Evolutionary conservation across 805 yeast species (phyloP), one percentile per base, ranked within the genome.

Genomic region (Hanseniaspora valbyensis): DNA sequence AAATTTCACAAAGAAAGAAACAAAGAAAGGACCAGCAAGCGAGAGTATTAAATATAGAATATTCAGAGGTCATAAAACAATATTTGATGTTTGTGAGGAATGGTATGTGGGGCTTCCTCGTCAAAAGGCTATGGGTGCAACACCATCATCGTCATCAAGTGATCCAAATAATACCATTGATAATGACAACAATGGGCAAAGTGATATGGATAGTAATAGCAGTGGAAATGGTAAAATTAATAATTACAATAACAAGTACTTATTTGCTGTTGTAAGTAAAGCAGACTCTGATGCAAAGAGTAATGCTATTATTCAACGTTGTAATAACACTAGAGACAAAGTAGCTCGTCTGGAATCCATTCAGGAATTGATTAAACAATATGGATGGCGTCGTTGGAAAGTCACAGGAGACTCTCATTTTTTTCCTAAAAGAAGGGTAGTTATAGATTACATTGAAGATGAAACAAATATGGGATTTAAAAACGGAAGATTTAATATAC

Each of bases 381-480:
- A 61, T 53, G 69, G 69, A 6, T 62, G 62, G 60, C 58, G 69
- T 45, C 58, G 67, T 14, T 66, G 69, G 69, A 66, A 66, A 52
- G 69, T 66, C 2, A 59, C 61, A 30, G 67, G 64, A 9, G 69
- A 66, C 53, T 66, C 69, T 0, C 69, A 66, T 55, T 66, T 66
- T 44, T 66, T 66, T 39, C 69, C 69, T 4, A 66, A 68, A 9
- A 58, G 69, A 49, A 58, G 67, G 49, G 61, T 65, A n/a, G 64
- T 66, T 14, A 65, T 66, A 56, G 68, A 66, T 50, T 66, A 65
- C 43, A 66, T 66, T 39, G 69, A 66, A 49, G 59, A 59, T 24
- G 69, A 66, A 54, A 56, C 61, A 34, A 65, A 63, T 32, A 55
- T 65, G 25, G 67, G 68, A 9, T 57, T 64, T 9, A 56, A 60